Evolutionary conservation across 2,329 filamentous ascomycete genomes (phyloP).

Genomic region (Harringtonia aguacate): DNA sequence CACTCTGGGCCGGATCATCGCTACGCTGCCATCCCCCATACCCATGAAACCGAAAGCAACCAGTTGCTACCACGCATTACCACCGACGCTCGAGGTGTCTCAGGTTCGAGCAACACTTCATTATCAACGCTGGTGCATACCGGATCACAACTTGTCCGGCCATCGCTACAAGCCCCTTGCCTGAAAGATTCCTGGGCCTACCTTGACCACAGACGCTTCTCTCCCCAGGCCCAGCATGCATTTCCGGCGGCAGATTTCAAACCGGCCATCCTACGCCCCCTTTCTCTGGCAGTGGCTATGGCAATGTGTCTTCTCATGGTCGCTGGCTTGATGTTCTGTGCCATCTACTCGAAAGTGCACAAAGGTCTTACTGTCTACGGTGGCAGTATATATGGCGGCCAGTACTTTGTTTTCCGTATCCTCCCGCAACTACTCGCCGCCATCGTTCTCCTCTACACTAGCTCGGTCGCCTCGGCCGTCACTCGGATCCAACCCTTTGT

Average conservation of each 20-base stretch:
- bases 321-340: slow-evolving; percentile 60
- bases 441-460: slow-evolving; percentile 63
- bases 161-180: slow-evolving; percentile 1
- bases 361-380: slow-evolving; percentile 58
- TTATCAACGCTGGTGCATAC: slow-evolving; percentile 10
- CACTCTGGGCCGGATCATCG: not conserved
- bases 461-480: slow-evolving; percentile 64
- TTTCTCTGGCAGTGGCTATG: slow-evolving; percentile 50
- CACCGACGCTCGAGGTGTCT: not conserved
- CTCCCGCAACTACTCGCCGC: slow-evolving; percentile 69
- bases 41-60: not conserved
- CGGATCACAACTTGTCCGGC: not conserved
- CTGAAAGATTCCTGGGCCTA: slow-evolving; percentile 9
- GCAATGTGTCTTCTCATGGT: slow-evolving; percentile 59
- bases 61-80: not conserved
- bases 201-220: slow-evolving; percentile 5
- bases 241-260: slow-evolving; percentile 48
- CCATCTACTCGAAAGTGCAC: slow-evolving; percentile 53
- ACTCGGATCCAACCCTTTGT: slow-evolving; percentile 69
- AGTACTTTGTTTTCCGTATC: slow-evolving; percentile 81
- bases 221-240: slow-evolving; percentile 1
- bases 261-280: slow-evolving; percentile 58
- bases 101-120: slow-evolving; percentile 5
- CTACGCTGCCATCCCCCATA: not conserved
- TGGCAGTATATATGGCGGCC: slow-evolving; percentile 53